Evolutionary conservation across 805 yeast genomes (phyloP).

Genomic region (Kodamaea hsintzibuensis): DNA sequence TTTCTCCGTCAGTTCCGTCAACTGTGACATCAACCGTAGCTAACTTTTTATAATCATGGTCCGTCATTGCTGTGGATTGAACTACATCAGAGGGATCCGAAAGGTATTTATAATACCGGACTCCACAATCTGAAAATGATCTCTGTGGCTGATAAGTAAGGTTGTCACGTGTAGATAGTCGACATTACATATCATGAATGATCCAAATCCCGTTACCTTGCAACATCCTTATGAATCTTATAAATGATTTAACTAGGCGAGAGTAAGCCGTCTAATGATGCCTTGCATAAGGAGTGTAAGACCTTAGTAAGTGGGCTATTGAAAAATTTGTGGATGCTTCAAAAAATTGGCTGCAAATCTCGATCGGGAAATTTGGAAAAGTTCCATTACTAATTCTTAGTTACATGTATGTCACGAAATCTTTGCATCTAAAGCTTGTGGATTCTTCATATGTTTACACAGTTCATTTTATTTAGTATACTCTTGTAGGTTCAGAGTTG

Average conservation of each 20-base stretch:
- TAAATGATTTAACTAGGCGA: not conserved
- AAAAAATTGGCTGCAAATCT: not conserved
- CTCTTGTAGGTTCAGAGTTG: too few species aligned
- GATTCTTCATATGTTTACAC: not conserved
- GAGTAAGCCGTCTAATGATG: not conserved
- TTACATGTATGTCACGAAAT: not conserved
- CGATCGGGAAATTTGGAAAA: not conserved
- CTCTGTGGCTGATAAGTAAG: not conserved
- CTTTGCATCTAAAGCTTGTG: not conserved
- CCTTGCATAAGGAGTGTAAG: not conserved
- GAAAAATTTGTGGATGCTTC: not conserved
- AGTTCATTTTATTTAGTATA: not conserved
- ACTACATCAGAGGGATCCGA: not conserved
- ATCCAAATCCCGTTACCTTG: not conserved
- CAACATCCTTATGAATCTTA: not conserved
- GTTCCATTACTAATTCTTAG: not conserved
- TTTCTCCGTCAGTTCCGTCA: conserved; percentile 1
- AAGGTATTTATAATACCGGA: not conserved
- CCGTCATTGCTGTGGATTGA: not conserved
- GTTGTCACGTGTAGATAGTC: not conserved
- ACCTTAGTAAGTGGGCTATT: not conserved
- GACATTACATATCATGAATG: not conserved
- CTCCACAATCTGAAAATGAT: not conserved
- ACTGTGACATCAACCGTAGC: not conserved
- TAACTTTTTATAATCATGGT: not conserved